Conservation (phyloP, 73 alveolate genomes). For the Uronychia setigera region DNA sequence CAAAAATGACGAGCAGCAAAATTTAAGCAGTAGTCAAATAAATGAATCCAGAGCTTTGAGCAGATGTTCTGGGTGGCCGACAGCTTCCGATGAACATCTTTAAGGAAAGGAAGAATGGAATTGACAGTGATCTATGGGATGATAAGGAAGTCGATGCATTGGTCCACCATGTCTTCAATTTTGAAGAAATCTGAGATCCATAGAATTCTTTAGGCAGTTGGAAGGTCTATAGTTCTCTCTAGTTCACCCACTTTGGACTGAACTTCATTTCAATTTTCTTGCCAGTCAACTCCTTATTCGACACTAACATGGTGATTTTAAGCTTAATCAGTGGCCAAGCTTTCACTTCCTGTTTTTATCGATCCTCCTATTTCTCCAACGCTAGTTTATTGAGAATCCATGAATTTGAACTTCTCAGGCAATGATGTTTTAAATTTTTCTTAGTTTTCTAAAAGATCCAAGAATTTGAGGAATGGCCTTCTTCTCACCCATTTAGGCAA, state of each 20-base stretch:
- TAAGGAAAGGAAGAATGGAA: background rate
- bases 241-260: no score
- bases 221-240: no score
- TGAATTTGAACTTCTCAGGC: background rate
- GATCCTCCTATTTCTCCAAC: no score
- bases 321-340: no score
- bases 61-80: background rate
- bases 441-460: background rate
- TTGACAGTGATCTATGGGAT: background rate
- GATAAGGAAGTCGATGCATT: background rate
- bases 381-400: no score
- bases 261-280: no score
- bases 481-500: conserved; percentile 3
- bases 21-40: background rate
- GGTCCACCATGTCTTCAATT: background rate
- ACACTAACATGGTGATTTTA: no score
- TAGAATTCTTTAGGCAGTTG: background rate
- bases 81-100: conserved; percentile 8
- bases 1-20: background rate
- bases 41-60: background rate
- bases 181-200: conserved; percentile 18
- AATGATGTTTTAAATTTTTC: background rate
- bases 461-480: background rate
- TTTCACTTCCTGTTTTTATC: no score
- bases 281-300: no score